Percentiles rank a stretch among this genome's conserved stretches.
Conservation (phyloP, 139 green algal genomes). For the Chlorella sp. region DNA sequence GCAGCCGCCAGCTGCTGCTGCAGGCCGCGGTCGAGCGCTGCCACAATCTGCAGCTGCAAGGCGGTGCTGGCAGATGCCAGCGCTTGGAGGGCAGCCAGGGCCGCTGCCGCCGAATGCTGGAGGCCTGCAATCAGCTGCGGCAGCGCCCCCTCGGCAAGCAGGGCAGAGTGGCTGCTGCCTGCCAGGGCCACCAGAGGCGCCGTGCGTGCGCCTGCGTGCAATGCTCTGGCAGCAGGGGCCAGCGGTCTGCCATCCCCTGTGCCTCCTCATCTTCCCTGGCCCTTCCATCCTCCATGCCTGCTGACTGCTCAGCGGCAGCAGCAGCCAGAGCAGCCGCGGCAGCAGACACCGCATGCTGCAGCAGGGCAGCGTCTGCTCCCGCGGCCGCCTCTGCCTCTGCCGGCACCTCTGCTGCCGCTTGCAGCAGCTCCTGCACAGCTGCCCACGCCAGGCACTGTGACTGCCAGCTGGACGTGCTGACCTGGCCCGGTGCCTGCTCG, state of each 20-base stretch:
- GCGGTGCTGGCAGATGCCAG: background rate
- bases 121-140: background rate
- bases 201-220: conserved; percentile 8
- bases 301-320: background rate
- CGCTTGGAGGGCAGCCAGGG: conserved; percentile 9
- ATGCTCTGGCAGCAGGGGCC: background rate
- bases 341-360: background rate
- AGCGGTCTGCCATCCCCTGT: background rate
- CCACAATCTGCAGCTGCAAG: background rate
- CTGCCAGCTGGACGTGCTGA: background rate
- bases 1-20: conserved; percentile 12
- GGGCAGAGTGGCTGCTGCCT: background rate
- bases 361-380: background rate
- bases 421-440: background rate
- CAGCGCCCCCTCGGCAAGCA: background rate
- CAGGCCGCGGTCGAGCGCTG: conserved; percentile 3
- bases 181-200: conserved; percentile 8
- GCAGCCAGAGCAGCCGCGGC: background rate
- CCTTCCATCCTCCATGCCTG: background rate
- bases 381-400: background rate
- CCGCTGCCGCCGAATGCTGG: background rate
- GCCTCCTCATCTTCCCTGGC: background rate
- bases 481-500: background rate
- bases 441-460: conserved; percentile 16
- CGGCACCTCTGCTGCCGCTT: background rate